phyloP scores from a whole-genome alignment of 305 asterid genomes.

The Fraxinus velutina region DNA sequence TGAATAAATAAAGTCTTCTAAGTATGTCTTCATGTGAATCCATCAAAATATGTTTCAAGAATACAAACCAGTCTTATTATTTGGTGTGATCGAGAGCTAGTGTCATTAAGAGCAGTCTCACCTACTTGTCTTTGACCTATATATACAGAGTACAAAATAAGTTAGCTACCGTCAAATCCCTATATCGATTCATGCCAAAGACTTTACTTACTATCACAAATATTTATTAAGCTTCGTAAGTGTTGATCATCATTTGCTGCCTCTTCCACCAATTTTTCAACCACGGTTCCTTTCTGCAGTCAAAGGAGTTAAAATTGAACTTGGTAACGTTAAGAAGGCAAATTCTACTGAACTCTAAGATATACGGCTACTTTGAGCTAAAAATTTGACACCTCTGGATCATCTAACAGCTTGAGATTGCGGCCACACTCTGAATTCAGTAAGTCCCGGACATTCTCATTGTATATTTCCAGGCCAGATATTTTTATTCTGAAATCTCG shows the following conservation, averaged over 20 bases:
- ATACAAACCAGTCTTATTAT: constrained; percentile 79
- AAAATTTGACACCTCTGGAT: constrained; percentile 75
- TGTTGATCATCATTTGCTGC: constrained; percentile 77
- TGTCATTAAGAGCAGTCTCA: constrained; percentile 87
- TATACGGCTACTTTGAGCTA: constrained; percentile 1
- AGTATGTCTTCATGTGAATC: constrained; percentile 5
- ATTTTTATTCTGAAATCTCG: constrained; percentile 80
- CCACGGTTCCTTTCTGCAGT: constrained; percentile 87
- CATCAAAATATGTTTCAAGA: neutral
- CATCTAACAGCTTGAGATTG: constrained; percentile 85
- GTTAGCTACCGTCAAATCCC: constrained; percentile 13
- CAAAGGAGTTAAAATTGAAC: constrained; percentile 14
- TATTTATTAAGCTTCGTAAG: constrained; percentile 64
- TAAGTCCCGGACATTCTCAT: constrained; percentile 91
- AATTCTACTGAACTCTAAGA: neutral
- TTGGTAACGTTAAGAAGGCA: constrained; percentile 11
- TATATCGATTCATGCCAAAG: constrained; percentile 7
- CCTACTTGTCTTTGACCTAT: constrained; percentile 99
- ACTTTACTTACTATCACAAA: constrained; percentile 67
- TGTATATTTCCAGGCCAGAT: constrained; percentile 90
- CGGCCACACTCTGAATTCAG: constrained; percentile 87
- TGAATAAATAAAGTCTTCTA: neutral
- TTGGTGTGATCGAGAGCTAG: constrained; percentile 96
- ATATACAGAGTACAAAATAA: constrained; percentile 22
- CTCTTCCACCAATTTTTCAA: constrained; percentile 94